Conservation (phyloP, 2,329 filamentous ascomycete species). For the Helicocarpus griseus region DNA sequence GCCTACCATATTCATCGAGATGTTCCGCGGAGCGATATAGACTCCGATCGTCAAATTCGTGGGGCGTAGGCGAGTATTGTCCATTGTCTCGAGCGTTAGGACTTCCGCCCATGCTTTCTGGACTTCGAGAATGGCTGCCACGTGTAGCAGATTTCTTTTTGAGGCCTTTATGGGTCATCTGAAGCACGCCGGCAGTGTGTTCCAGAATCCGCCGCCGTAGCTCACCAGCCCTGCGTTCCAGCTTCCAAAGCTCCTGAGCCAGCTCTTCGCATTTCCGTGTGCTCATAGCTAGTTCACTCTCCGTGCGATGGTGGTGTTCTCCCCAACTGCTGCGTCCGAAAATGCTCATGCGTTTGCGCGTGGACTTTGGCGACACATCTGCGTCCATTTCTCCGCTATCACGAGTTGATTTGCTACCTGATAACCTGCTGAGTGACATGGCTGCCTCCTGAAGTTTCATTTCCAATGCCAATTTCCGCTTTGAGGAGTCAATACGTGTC, state of each 20-base stretch:
- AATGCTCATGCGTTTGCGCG: conserved; percentile 44
- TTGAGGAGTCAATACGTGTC: conserved; percentile 70
- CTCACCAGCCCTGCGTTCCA: conserved; percentile 68
- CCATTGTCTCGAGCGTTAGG: conserved; percentile 3
- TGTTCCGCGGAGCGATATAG: conserved; percentile 62
- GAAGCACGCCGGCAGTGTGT: conserved; percentile 86
- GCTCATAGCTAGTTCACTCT: conserved; percentile 63
- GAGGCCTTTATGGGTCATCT: conserved; percentile 75
- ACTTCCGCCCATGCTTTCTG: conserved; percentile 62
- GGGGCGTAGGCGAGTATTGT: conserved; percentile 23
- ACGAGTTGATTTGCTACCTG: conserved; percentile 52
- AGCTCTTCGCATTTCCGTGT: conserved; percentile 79
- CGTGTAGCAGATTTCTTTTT: conserved; percentile 44
- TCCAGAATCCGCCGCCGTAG: conserved; percentile 68
- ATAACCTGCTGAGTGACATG: conserved; percentile 71
- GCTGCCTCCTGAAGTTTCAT: conserved; percentile 92
- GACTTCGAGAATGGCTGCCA: conserved; percentile 50
- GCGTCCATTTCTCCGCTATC: conserved; percentile 15
- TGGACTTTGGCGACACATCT: conserved; percentile 39
- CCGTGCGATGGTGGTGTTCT: conserved; percentile 26
- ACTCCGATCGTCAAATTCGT: conserved; percentile 68
- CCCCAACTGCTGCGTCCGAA: conserved; percentile 35
- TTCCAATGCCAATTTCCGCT: conserved; percentile 77
- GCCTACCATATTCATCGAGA: conserved; percentile 40
- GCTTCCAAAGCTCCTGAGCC: conserved; percentile 64